These are phyloP conservation scores for Arthrocladium fulminans DNA, from an alignment of 2,329 filamentous ascomycete species.

Conservation along the genomic window DNA sequence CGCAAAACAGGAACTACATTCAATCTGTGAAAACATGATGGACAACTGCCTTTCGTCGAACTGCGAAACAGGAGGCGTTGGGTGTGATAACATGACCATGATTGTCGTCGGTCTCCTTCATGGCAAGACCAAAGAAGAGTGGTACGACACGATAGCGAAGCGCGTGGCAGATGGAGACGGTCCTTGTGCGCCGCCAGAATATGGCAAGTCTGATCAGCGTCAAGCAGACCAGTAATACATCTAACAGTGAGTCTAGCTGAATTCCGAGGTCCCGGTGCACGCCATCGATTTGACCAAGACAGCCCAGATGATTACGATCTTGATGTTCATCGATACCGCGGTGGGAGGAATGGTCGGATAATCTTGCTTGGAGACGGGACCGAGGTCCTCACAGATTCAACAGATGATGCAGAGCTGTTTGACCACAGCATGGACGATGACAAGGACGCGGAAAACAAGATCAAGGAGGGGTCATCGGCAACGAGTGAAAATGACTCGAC, in stretches of 20 bases:
- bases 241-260: conserved; percentile 55
- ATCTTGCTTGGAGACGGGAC: conserved; percentile 94
- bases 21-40: conserved; percentile 99
- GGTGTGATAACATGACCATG: conserved; percentile 99
- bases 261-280: conserved; percentile 73
- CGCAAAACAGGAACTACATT: conserved; percentile 85
- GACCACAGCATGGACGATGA: conserved; percentile 72
- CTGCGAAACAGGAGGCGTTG: conserved; percentile 94
- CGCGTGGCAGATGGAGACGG: conserved; percentile 94
- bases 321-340: conserved; percentile 46
- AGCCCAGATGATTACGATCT: conserved; percentile 52
- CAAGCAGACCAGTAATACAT: conserved; percentile 30
- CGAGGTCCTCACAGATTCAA: conserved; percentile 75
- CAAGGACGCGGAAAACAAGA: conserved; percentile 76
- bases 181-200: conserved; percentile 96
- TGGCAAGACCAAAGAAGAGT: conserved; percentile 91
- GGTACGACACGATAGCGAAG: conserved; percentile 93
- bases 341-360: conserved; percentile 69
- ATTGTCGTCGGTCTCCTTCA: conserved; percentile 77
- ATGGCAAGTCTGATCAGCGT: conserved; percentile 67
- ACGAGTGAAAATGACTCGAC: conserved; percentile 25
- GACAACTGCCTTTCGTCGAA: conserved; percentile 97
- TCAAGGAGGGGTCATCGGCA: conserved; percentile 52
- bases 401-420: conserved; percentile 83
- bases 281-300: conserved; percentile 68